Evolutionary conservation across 148 eudicot genomes (phyloP), one percentile per base, ranked within the genome.

Genomic region (Rhododendron vialii): DNA sequence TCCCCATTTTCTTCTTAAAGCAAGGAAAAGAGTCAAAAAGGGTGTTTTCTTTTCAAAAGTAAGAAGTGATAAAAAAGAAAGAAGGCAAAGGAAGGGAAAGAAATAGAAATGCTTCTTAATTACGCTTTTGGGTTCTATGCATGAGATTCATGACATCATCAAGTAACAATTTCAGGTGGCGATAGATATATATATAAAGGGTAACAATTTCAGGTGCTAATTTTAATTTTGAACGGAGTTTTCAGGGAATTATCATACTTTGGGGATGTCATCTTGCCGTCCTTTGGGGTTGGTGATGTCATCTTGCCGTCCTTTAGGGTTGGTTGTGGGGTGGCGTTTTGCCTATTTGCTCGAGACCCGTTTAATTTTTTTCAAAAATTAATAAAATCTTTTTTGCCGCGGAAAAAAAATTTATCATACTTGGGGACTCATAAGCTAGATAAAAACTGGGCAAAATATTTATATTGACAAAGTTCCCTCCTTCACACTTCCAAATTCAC

Each of bases 11-110:
- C 4, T 30, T 57, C 48, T 57, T 82, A 36, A 82, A 82, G 84
- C 30, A 81, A 43, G 84, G 24, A 36, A 36, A 43, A 22, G 47
- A 61, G 84, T 59, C 48, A 82, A 82, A 82, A 82, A 82, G 33
- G 7, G 14, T 0, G 8, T 71, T 51, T 18, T 76, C 63, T 61
- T 30, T 18, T 75, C 47, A 36, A 18, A 36, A 55, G 84, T 22
- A 17, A 38, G 71, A n/a, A 65, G 30, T 65, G 26, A 57, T 24
- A 65, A 36, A 43, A 43, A 57, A 36, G 22, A 57, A 20, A 57
- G 15, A 57, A 57, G 24, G 18, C 26, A n/a, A 81, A 55, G 7
- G 20, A 55, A 50, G 9, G 53, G 4, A 80, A 80, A 26, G 55
- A 24, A 41, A 43, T 7, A 7, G 10, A 24, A 7, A 3, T 51